These are phyloP conservation scores for Psophocarpus tetragonolobus DNA, from an alignment of 306 rosid species.

Conservation along the genomic window DNA sequence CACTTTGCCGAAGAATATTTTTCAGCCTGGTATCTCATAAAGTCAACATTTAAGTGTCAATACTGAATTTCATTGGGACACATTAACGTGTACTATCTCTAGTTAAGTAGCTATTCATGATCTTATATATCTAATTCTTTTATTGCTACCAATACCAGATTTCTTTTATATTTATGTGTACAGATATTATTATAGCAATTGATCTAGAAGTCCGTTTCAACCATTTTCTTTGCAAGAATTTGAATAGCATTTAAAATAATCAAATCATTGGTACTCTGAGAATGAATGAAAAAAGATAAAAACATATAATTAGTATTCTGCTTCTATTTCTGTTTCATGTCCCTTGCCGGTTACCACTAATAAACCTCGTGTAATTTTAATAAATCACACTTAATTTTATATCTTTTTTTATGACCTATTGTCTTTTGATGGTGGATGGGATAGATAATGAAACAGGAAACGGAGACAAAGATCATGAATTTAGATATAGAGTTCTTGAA, in stretches of 20 bases:
- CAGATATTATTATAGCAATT: not conserved
- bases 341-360: too few relatives aligned
- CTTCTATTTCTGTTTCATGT: too few relatives aligned
- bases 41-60: not conserved
- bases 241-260: not conserved
- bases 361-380: too few relatives aligned
- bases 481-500: not conserved
- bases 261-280: not conserved
- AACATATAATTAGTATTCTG: not conserved
- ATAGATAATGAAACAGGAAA: too few relatives aligned
- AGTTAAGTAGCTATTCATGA: not conserved
- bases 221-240: not conserved
- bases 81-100: not conserved
- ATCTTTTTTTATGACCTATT: too few relatives aligned
- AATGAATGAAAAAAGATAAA: not conserved
- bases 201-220: not conserved
- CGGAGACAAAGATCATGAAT: too few relatives aligned
- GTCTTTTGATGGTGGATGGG: too few relatives aligned
- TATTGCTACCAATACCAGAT: not conserved
- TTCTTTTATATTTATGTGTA: not conserved
- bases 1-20: not conserved
- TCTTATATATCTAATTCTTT: not conserved
- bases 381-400: too few relatives aligned
- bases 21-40: not conserved
- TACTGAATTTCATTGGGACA: not conserved